These are phyloP conservation scores for Colletotrichum sp. DNA, from an alignment of 2,329 filamentous ascomycete genomes.

Conservation along the genomic window DNA sequence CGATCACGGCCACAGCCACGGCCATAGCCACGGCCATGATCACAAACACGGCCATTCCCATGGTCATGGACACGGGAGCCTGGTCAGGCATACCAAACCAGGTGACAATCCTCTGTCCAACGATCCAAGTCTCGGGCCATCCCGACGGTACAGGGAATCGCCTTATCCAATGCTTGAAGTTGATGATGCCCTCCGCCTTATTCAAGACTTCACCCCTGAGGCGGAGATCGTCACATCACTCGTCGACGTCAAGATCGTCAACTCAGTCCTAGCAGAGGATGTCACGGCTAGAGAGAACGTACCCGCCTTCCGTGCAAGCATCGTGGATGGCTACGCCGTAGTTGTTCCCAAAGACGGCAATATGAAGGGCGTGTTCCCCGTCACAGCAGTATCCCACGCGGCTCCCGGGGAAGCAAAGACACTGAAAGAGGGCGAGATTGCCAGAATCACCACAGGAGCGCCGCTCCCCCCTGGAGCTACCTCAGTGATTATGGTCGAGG, in stretches of 20 bases:
- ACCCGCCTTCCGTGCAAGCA: slow-evolving; percentile 92
- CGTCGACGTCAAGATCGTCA: slow-evolving; percentile 72
- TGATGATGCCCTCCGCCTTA: slow-evolving; percentile 75
- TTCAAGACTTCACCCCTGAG: slow-evolving; percentile 74
- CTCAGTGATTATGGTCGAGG: slow-evolving; percentile 96
- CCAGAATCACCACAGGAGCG: slow-evolving; percentile 93
- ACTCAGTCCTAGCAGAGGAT: slow-evolving; percentile 82
- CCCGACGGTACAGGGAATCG: slow-evolving; percentile 79
- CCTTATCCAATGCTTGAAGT: slow-evolving; percentile 94
- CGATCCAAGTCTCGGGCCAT: slow-evolving; percentile 65
- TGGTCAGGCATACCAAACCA: slow-evolving; percentile 75
- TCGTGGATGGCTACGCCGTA: slow-evolving; percentile 95
- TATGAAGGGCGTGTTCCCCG: slow-evolving; percentile 82
- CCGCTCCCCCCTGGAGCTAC: slow-evolving; percentile 88
- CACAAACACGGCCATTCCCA: slow-evolving; percentile 62
- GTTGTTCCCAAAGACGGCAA: slow-evolving; percentile 67
- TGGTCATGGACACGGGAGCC: slow-evolving; percentile 66
- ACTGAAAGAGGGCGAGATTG: slow-evolving; percentile 76
- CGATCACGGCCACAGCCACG: slow-evolving; percentile 44
- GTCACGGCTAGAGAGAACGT: slow-evolving; percentile 83
- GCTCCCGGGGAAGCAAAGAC: slow-evolving; percentile 70
- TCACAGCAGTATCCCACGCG: slow-evolving; percentile 86
- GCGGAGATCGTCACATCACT: slow-evolving; percentile 61
- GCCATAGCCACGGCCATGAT: slow-evolving; percentile 57
- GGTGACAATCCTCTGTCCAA: slow-evolving; percentile 63